phyloP scores from a whole-genome alignment of 495 filamentous ascomycete genomes.

The Sporormia fimetaria region DNA sequence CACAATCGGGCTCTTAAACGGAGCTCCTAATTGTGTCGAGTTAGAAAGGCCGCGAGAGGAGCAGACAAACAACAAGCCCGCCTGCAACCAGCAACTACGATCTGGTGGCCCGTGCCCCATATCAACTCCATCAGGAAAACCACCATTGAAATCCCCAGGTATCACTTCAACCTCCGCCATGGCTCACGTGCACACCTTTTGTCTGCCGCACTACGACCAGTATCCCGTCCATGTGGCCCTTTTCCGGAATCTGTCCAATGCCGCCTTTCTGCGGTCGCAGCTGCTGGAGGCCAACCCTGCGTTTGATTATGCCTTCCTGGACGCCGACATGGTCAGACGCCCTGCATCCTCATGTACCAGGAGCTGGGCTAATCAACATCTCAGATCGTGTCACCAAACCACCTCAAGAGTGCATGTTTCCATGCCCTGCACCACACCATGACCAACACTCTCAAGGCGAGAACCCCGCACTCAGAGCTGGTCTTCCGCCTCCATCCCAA shows the following conservation, averaged over 20 bases:
- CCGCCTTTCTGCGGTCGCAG: constrained; percentile 63
- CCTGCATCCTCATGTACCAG: background rate
- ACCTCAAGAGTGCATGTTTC: constrained; percentile 67
- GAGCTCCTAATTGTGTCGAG: too few species aligned
- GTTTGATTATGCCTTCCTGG: constrained; percentile 89
- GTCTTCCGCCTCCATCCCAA: constrained; percentile 72
- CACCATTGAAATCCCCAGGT: background rate
- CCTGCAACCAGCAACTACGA: background rate
- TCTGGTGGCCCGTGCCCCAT: too few species aligned
- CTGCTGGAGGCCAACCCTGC: constrained; percentile 66
- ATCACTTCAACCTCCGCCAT: constrained; percentile 2
- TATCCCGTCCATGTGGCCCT: constrained; percentile 59
- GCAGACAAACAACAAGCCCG: too few species aligned
- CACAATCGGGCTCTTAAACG: too few species aligned
- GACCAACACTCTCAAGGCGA: constrained; percentile 53
- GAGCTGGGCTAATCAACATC: background rate
- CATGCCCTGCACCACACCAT: constrained; percentile 59
- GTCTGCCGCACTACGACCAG: constrained; percentile 56
- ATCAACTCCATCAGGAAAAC: too few species aligned
- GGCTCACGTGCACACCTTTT: constrained; percentile 37
- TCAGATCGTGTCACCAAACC: constrained; percentile 54
- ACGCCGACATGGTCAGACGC: constrained; percentile 54
- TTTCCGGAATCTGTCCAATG: constrained; percentile 66
- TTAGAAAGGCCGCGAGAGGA: too few species aligned
- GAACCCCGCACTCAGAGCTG: constrained; percentile 88